These are phyloP conservation scores for Sarocladium kiliense DNA, from an alignment of 2,329 filamentous ascomycete genomes.

Conservation along the genomic window DNA sequence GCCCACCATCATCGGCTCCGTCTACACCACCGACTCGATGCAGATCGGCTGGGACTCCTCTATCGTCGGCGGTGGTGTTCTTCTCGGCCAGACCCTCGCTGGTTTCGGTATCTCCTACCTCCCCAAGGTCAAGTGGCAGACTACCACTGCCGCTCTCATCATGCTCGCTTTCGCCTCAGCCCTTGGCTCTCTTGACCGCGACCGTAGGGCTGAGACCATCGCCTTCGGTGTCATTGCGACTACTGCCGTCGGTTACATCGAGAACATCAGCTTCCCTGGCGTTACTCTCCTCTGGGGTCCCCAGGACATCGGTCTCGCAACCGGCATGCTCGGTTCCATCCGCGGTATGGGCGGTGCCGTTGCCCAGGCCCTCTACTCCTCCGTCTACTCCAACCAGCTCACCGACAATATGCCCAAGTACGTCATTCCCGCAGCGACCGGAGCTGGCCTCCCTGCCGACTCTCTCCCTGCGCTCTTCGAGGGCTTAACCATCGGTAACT, in stretches of 20 bases:
- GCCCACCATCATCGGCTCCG: constrained; percentile 34
- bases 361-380: constrained; percentile 29
- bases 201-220: constrained; percentile 23
- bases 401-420: constrained; percentile 25
- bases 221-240: constrained; percentile 27
- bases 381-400: constrained; percentile 31
- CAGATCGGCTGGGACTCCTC: constrained; percentile 36
- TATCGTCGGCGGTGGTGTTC: constrained; percentile 35
- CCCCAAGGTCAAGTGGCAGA: constrained; percentile 29
- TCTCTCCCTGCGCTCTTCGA: constrained; percentile 27
- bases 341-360: constrained; percentile 35
- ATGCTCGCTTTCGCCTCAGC: constrained; percentile 28
- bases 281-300: constrained; percentile 40
- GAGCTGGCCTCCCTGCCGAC: constrained; percentile 28
- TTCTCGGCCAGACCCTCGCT: constrained; percentile 32
- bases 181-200: constrained; percentile 22
- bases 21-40: constrained; percentile 33
- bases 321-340: constrained; percentile 39
- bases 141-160: constrained; percentile 23
- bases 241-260: constrained; percentile 30
- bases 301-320: constrained; percentile 40
- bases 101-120: constrained; percentile 30
- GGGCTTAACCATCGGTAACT: constrained; percentile 25
- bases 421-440: constrained; percentile 27
- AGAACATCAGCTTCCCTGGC: constrained; percentile 35